Percentiles rank a stretch among this genome's conserved stretches.
These are phyloP conservation scores for Ustilago vetiveriae DNA, from an alignment of 1,284 basidiomycete species.

Conservation along the genomic window DNA sequence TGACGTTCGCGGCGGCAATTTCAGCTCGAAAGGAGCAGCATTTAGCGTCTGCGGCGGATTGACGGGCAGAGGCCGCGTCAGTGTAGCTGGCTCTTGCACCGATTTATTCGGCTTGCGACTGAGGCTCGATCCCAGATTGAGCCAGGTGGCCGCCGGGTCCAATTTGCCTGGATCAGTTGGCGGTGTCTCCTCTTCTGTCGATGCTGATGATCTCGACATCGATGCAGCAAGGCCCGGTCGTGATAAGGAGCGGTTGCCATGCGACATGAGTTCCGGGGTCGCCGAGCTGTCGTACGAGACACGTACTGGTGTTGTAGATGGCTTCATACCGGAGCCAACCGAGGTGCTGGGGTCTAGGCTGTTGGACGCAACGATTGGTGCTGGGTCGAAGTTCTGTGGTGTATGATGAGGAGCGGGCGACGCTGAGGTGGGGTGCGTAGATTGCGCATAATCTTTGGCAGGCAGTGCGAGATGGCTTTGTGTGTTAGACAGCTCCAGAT, in stretches of 20 bases:
- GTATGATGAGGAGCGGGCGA: conserved; percentile 10
- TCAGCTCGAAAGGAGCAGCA: conserved; percentile 22
- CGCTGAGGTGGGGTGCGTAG: conserved; percentile 5
- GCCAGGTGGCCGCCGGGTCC: conserved; percentile 6
- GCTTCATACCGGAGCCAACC: conserved; percentile 6
- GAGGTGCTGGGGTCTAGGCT: conserved; percentile 1
- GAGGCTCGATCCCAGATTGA: neutral
- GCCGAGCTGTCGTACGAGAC: conserved; percentile 25
- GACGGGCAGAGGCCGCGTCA: conserved; percentile 23
- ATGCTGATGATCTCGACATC: conserved; percentile 22
- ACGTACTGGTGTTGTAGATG: conserved; percentile 10
- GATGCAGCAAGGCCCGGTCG: conserved; percentile 1
- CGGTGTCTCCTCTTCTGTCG: conserved; percentile 38
- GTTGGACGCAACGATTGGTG: too few species aligned
- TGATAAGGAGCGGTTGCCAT: conserved; percentile 1
- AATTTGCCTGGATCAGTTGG: conserved; percentile 1
- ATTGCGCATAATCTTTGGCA: neutral
- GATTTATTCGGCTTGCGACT: conserved; percentile 1
- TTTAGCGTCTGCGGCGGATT: conserved; percentile 18
- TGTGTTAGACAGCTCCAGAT: conserved; percentile 11
- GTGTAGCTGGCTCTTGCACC: neutral
- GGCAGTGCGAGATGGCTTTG: conserved; percentile 17
- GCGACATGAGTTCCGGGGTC: conserved; percentile 24
- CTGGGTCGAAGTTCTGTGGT: neutral
- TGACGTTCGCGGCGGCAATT: conserved; percentile 3